Evolutionary conservation across 1,139 yeast species (phyloP), one percentile per base, ranked within the genome.

Genomic region (Geotrichum aggregatum): DNA sequence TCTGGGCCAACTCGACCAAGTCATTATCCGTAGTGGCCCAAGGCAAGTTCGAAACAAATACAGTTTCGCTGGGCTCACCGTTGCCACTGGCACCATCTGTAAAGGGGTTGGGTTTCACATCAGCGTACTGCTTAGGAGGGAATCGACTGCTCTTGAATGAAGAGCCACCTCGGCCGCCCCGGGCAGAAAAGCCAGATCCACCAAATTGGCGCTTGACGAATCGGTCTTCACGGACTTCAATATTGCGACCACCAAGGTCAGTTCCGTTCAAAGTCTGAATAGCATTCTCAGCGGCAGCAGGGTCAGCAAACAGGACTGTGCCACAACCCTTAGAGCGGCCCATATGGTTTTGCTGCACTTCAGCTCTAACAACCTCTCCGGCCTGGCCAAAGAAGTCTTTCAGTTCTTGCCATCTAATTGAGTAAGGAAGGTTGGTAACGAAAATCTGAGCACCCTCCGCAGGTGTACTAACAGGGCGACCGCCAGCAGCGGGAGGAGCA

Each of bases 261-360:
- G 86, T 87, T 73, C 96, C 96, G 74, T 89, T 88, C 68, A 88
- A 91, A 68, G 82, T 84, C 71, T 84, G 92, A 69, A 89, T 86
- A 60, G 97, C 97, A 66, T 87, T 88, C 58, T 76, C 75, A 57
- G 98, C 98, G 63, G 94, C 88, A 68, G 84, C 91, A 57, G 61
- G 85, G 57, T 84, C 81, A 70, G 87, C 96, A 72, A 85, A 89
- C 70, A 87, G 91, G 60, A 91, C 96, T 49, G 85, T 84, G 54
- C 96, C 98, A 63, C 81, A 83, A 1, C 97, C 97, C 69, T 84
- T 79, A 1, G 96, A 87, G 62, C 85, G 80, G 22, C 96, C 96
- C 21, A 24, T 30, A 62, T 79, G 77, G 61, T 82, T 87, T 49
- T 76, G 69, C 65, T 82, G 79, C 40, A 91, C 82, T 66, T 89